Evolutionary conservation across 208 protist genomes (phyloP), one percentile per base, ranked within the genome.

Genomic region (Wallacemonas sp.): DNA sequence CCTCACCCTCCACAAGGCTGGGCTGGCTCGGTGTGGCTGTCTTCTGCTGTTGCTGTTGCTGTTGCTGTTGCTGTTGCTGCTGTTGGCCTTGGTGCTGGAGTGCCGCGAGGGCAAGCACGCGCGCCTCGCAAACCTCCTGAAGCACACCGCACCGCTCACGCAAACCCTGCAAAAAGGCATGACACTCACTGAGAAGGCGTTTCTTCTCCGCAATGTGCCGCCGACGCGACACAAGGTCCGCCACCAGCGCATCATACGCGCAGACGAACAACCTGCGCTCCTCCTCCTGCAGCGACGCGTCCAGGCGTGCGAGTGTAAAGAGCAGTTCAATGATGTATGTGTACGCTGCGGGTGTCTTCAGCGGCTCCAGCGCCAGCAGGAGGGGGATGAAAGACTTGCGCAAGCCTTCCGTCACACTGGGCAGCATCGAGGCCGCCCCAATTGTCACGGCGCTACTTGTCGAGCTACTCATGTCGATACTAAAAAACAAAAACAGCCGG

Each of bases 311-410:
- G 33, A 95, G 76, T 2, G 81, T 82, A 33, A 93, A 79, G 47
- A 89, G 34, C 56, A 95, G 74, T 41, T 95, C 87, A 17, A 95
- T 64, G 9, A 78, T 70, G 72, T 95, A 95, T n/a, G 75, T 79
- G 56, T 76, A 56, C 9, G 78, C 66, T 44, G 52, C 66, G 26
- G 16, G 41, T 33, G 36, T 80, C 27, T 71, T 55, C 24, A 64
- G 68, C 47, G 70, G 61, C 41, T 80, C 80, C 29, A 89, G 80
- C 38, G 70, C 70, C 43, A 70, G 65, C 65, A 94, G 81, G 0
- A 95, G 75, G 5, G 80, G 79, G 23, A 76, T 33, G 58, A 95
- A 95, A 41, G 86, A 79, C 26, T 62, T 66, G 32, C 89, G 83
- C 46, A 95, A 81, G 21, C 78, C 49, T 2, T 76, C 70, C 19